These are phyloP conservation scores for Catunica adiposa DNA, from an alignment of 2,329 filamentous ascomycete species.

Conservation along the genomic window DNA sequence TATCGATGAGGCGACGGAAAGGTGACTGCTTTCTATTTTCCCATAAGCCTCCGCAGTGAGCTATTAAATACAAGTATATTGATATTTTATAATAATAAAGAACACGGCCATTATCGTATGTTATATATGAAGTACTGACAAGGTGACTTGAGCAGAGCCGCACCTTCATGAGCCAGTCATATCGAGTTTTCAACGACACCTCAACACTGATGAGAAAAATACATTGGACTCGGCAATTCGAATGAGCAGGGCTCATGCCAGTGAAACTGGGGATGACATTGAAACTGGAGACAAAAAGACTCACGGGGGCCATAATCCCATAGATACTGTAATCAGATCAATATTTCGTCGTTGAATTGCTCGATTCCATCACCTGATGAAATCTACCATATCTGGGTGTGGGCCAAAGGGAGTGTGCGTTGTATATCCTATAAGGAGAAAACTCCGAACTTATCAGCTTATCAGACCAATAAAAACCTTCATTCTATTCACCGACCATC, in stretches of 20 bases:
- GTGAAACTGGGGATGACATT: background rate
- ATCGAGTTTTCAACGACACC: too few species aligned
- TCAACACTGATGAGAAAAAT: too few species aligned
- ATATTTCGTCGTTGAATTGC: slow-evolving; percentile 2
- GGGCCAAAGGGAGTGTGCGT: background rate
- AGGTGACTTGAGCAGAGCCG: background rate
- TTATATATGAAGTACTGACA: too few species aligned
- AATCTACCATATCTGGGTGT: background rate
- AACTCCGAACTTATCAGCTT: background rate
- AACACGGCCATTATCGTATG: too few species aligned
- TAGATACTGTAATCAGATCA: background rate
- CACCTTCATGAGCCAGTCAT: background rate
- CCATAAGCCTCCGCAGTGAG: too few species aligned
- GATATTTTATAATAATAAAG: too few species aligned
- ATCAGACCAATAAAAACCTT: background rate
- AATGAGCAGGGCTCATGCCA: background rate
- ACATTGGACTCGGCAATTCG: too few species aligned
- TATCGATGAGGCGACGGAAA: too few species aligned
- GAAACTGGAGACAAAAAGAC: background rate
- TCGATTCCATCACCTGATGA: slow-evolving; percentile 11
- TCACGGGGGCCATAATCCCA: background rate
- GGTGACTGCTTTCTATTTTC: too few species aligned
- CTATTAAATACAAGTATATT: too few species aligned
- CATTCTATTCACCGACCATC: background rate
- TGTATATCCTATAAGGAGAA: too few species aligned